These are phyloP conservation scores for Blastocystis sp. DNA, from an alignment of 352 stramenopile species.

Conservation along the genomic window DNA sequence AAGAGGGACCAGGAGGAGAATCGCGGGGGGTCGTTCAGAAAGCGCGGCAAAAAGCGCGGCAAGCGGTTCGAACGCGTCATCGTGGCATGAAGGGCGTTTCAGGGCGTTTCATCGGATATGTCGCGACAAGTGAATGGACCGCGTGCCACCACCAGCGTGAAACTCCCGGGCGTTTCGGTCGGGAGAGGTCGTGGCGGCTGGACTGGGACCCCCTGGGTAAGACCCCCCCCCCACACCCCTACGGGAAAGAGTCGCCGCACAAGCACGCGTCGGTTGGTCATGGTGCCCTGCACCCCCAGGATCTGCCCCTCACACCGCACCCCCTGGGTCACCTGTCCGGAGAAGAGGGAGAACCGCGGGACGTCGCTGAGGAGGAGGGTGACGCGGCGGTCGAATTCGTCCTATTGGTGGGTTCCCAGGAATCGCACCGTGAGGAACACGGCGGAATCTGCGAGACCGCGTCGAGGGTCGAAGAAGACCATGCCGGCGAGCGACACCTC, in stretches of 20 bases:
- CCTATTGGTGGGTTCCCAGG: background rate
- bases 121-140: conserved; percentile 26
- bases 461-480: background rate
- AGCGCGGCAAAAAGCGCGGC: background rate
- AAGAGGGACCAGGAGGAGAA: background rate
- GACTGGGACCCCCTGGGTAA: background rate
- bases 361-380: background rate
- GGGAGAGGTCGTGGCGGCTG: background rate
- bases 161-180: background rate
- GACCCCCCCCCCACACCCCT: background rate
- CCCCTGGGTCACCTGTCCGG: background rate
- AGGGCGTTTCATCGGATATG: background rate
- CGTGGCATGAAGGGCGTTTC: background rate
- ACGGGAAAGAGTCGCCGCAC: conserved; percentile 3
- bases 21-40: background rate
- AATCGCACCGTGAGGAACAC: background rate
- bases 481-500: background rate
- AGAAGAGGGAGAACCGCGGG: conserved; percentile 1
- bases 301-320: background rate
- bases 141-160: conserved; percentile 4
- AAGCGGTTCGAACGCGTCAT: background rate
- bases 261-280: conserved; percentile 11
- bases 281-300: conserved; percentile 8
- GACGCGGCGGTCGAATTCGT: conserved; percentile 23
- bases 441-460: background rate